Evolutionary conservation across 495 filamentous ascomycete genomes (phyloP), one percentile per base, ranked within the genome.

Genomic region (Acidomyces sp.): DNA sequence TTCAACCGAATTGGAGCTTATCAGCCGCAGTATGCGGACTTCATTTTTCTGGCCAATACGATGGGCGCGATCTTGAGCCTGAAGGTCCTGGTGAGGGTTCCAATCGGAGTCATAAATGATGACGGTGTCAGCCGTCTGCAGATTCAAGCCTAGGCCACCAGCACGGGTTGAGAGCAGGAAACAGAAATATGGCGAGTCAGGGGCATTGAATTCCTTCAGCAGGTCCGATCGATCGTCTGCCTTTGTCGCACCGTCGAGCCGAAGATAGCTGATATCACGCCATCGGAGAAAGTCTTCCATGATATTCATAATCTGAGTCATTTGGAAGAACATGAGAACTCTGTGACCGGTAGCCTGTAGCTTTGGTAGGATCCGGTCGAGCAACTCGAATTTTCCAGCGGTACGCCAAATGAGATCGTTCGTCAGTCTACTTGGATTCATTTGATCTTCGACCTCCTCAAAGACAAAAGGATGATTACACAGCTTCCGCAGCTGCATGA

Each of bases 231-330:
- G 84, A 57, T 97, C 90, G 56, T 97, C 90, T 0, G 90, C 85
- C 58, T 97, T 97, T 15, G 90, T 97, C 3, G 85, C 85, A 59
- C 90, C 90, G 53, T 97, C 90, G 32, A 97, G 71, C 44, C 90
- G 85, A 30, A 97, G 70, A 57, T 94, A 97, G 40, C 75, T 63
- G 48, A 93, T 68, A 20, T 76, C 78, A 32, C 83, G 74, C 42
- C 82, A 75, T 3, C 90, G 82, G 38, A 97, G 67, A 62, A 90
- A 97, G 61, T 97, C 90, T 53, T 97, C 90, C 92, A 97, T 96
- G 58, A 97, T 97, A 60, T 97, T 93, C 90, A 97, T 97, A 55
- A 97, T 97, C 28, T 93, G 85, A 2, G 90, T 97, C 90, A 97
- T 97, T 61, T 97, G 90, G 72, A 97, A 97, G 72, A 97, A 97